Evolutionary conservation across 148 eudicot species (phyloP), one percentile per base, ranked within the genome.

Genomic region (Amaranthus hypochondriacus): DNA sequence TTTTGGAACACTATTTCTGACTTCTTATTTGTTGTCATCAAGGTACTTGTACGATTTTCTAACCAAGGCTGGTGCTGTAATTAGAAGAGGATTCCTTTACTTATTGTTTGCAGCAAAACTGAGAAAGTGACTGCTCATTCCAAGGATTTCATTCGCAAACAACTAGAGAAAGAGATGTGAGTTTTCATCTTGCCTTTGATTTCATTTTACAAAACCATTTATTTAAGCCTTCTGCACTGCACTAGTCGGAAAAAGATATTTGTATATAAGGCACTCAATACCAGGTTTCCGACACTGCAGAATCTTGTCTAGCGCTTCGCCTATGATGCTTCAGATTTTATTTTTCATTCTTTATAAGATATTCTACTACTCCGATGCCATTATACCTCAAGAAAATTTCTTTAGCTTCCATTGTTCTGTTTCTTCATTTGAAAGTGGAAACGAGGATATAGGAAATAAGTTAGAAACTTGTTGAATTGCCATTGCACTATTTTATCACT

Each of bases 111-210:
- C 84, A 92, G 92, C 84, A 95, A 95, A 80, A 89, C 88, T 53
- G 98, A 95, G 79, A 92, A 95, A 79, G 92, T 90, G 66, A 88
- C 96, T 56, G 98, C 98, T 62, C 97, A 95, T 79, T 84, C 97
- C 7, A 88, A 90, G 76, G 98, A 95, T 67, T 92, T 95, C 74
- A 88, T 95, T 77, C 87, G 93, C 39, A 95, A 95, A 73, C 98
- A 92, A 81, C 87, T 95, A 72, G 97, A 95, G 83, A 95, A 92
- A 81, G 98, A 95, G 84, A 86, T 95, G 97, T 94, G 81, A 75
- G 90, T n/a, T 42, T 51, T 56, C 52, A 49, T 57, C 39, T 69
- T 54, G 53, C 66, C 60, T 57, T 10, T 44, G 6, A 4, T 43
- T 44, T 47, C 46, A 21, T 2, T 28, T 28, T 0, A 8, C 49